phyloP scores from a whole-genome alignment of 2,329 filamentous ascomycete genomes.

The Fusarium circinatum region DNA sequence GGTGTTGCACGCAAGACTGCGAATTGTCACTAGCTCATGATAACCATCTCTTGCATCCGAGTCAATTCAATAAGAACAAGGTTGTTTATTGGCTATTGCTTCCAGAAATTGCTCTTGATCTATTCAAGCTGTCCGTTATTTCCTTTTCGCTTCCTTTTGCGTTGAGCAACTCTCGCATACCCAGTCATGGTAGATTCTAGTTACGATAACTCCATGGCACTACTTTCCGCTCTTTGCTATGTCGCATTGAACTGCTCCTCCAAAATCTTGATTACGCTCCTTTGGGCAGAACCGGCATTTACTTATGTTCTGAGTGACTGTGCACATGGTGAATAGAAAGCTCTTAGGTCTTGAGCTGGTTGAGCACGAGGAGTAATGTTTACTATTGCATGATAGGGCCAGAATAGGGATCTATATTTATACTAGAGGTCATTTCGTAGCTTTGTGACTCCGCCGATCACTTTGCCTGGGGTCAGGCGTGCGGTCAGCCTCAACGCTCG shows the following conservation, averaged over 20 bases:
- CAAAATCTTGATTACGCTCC: not conserved
- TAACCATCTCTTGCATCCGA: too few species aligned
- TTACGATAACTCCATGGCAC: not conserved
- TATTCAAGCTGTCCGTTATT: fast-evolving
- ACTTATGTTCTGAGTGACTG: not conserved
- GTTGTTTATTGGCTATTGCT: not conserved
- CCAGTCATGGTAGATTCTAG: not conserved
- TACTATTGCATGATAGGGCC: too few species aligned
- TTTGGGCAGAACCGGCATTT: not conserved
- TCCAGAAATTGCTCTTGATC: fast-evolving
- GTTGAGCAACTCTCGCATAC: not conserved
- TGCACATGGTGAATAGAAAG: not conserved
- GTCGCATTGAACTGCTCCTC: not conserved
- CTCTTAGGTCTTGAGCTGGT: too few species aligned
- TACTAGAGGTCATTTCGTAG: fast-evolving
- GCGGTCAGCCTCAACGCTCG: not conserved
- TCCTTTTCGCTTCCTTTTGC: not conserved
- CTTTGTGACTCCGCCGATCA: fast-evolving
- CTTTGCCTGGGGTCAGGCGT: too few species aligned
- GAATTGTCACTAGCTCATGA: not conserved
- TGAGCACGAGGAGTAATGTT: too few species aligned
- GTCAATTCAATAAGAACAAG: not conserved
- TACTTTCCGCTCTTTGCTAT: not conserved
- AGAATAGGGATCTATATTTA: fast-evolving
- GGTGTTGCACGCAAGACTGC: not conserved